Evolutionary conservation across 2,329 filamentous ascomycete genomes (phyloP).

Genomic region (Pseudogymnoascus sp.): DNA sequence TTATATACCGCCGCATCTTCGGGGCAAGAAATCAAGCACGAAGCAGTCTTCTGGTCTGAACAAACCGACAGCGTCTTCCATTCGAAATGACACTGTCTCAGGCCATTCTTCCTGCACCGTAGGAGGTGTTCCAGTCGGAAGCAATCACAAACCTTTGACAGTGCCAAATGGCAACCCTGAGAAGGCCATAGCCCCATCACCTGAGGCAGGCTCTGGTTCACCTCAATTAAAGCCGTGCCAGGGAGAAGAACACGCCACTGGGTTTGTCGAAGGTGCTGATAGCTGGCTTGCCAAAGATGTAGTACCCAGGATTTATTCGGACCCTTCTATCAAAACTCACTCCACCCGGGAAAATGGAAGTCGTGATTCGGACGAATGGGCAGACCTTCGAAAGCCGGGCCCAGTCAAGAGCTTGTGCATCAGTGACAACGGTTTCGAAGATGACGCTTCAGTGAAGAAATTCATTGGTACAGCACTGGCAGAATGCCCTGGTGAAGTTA

Average conservation of each 20-base stretch:
- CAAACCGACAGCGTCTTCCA: background rate
- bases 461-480: background rate
- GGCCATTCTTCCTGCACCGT: background rate
- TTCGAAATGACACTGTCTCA: background rate
- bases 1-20: constrained; percentile 11
- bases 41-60: background rate
- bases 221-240: background rate
- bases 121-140: background rate
- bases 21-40: constrained; percentile 1
- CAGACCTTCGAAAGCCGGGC: constrained; percentile 4
- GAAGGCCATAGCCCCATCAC: background rate
- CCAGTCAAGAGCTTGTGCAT: constrained; percentile 1
- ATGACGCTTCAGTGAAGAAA: background rate
- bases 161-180: background rate
- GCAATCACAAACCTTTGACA: background rate
- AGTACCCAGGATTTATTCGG: background rate
- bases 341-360: background rate
- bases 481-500: background rate
- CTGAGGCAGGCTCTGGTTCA: background rate
- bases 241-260: background rate
- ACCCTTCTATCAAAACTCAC: constrained; percentile 3
- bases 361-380: background rate
- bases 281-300: background rate
- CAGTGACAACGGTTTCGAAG: background rate
- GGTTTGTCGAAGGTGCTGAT: background rate